Evolutionary conservation across 306 rosid species (phyloP), one percentile per base, ranked within the genome.

Genomic region (Phaseolus lunatus): DNA sequence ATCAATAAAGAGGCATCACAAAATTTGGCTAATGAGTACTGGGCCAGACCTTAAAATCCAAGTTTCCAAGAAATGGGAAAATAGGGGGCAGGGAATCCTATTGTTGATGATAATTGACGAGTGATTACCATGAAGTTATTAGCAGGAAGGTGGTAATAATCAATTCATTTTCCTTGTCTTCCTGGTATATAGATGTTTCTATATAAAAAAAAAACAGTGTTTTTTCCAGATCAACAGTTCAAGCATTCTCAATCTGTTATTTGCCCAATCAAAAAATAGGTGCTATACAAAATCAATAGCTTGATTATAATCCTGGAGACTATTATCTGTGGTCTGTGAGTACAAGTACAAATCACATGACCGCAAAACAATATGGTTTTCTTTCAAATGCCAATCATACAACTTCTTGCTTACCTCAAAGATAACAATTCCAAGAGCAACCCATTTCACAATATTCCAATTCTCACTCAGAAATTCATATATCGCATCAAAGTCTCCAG

Each of bases 361-460:
- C 47, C 0, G 47, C 47, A 43, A 43, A 12, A 43, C 15, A 43
- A 43, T 43, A 43, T 9, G 9, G 48, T 9, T 39, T 39, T 39
- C 44, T 10, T 10, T 39, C 44, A 7, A 73, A 73, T 63, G 78
- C 5, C n/a, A 63, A 75, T 61, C 52, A 49, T 39, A 67, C 31
- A 39, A 29, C 26, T 23, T 74, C 66, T 73, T 58, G 70, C 85
- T 73, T 87, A 92, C 98, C 98, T 95, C 90, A 74, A 96, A 89
- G 78, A 91, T 74, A 72, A 95, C 92, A 76, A 85, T 90, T 80
- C 98, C 99, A 80, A 96, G 89, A 81, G 92, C 90, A 66, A 96
- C 97, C 99, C 99, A 96, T 84, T 47, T 89, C 37, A 85, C 84
- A 74, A 96, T 89, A 20, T 84, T 52, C 99, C 99, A 96, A 77